Evolutionary conservation across 2,329 filamentous ascomycete genomes (phyloP), one percentile per base, ranked within the genome.

Genomic region (Fusarium fujikuroi): DNA sequence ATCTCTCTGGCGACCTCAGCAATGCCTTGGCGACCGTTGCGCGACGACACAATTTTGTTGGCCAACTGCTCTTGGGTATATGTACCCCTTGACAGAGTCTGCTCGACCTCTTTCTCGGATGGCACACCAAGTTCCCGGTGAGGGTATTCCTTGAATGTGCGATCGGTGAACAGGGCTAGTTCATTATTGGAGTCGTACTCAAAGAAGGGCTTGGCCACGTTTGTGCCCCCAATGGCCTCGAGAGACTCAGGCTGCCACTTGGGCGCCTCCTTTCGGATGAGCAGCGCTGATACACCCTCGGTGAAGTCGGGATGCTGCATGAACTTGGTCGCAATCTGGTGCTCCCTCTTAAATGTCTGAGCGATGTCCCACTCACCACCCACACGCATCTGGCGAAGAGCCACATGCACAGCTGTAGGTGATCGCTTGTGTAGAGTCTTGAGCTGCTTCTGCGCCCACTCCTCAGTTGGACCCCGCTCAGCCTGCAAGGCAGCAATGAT

Each of bases 261-360:
- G 3, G 95, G 93, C 28, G 86, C 86, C 73, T 84, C 76, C 83
- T 94, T 94, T 78, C 90, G 87, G 76, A 96, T 88, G 44, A 99
- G 87, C 54, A 92, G 88, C 30, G 94, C 92, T 58, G 90, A 90
- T n/a, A 99, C 95, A 60, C 96, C 96, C 83, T 97, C 94, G 47
- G 91, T 91, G 79, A 99, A 99, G 83, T 99, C 96, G 9, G 90
- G 92, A 81, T 96, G 92, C 63, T 88, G 87, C 95, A 99, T 98
- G 85, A 99, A 98, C 72, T 91, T 89, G 66, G 88, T 85, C 4
- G 95, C 95, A 67, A 99, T 94, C 79, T 92, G 88, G 83, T 96
- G 89, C 85, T 99, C 96, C 72, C 91, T 91, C 79, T 91, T 87
- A 87, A 98, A 99, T 2, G 95, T 91, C 83, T 97, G 89, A 21